phyloP scores from a whole-genome alignment of 2,329 filamentous ascomycete species.

The Trichoderma oligosporum region DNA sequence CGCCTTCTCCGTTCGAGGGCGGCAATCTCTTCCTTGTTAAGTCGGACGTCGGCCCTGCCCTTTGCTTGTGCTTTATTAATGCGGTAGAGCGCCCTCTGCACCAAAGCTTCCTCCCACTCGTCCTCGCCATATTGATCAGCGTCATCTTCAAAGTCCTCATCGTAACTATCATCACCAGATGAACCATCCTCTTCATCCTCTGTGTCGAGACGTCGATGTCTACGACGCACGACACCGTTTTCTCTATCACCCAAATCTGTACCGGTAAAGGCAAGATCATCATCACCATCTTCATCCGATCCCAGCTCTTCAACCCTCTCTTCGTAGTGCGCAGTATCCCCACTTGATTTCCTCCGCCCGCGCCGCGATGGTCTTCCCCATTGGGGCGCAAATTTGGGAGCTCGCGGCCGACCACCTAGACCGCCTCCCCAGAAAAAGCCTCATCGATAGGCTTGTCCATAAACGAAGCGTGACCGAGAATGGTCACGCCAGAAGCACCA shows the following conservation, averaged over 20 bases:
- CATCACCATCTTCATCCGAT: constrained; percentile 55
- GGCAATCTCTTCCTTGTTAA: constrained; percentile 75
- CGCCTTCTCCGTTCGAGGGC: constrained; percentile 68
- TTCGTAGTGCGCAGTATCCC: constrained; percentile 39
- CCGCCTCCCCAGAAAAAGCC: constrained; percentile 99
- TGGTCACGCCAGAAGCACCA: constrained; percentile 88
- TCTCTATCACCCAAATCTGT: constrained; percentile 49
- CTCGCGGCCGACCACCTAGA: constrained; percentile 99
- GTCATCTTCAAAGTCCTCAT: constrained; percentile 36
- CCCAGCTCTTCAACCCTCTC: constrained; percentile 64
- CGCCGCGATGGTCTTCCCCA: constrained; percentile 99
- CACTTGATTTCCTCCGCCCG: constrained; percentile 62
- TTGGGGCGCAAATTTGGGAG: constrained; percentile 89
- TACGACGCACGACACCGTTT: constrained; percentile 39
- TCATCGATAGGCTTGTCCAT: constrained; percentile 99
- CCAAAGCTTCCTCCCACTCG: constrained; percentile 65
- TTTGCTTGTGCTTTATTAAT: constrained; percentile 74
- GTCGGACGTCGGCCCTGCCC: constrained; percentile 73
- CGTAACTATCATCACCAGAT: constrained; percentile 26
- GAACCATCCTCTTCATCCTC: constrained; percentile 33
- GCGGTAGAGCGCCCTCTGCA: constrained; percentile 73
- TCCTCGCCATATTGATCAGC: constrained; percentile 24
- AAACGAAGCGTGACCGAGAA: constrained; percentile 89
- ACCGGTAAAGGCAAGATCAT: constrained; percentile 58
- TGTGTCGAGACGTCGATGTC: constrained; percentile 30